phyloP scores from a whole-genome alignment of 805 yeast species.

The Suhomyces xylopsoci region DNA sequence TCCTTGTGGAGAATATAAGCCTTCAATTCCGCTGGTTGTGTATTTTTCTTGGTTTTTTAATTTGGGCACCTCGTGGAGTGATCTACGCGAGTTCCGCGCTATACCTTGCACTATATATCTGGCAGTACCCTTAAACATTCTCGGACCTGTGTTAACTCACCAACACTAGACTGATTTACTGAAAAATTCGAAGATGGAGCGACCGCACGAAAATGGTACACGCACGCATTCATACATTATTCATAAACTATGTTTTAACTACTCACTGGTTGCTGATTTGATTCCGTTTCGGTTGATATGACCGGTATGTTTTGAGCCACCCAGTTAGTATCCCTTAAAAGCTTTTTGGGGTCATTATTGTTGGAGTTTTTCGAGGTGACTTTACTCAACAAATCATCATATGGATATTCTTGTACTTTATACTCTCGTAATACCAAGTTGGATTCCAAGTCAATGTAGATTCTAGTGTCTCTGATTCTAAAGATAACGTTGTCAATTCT shows the following conservation, averaged over 20 bases:
- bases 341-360: constrained; percentile 36
- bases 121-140: constrained; percentile 5
- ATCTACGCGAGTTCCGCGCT: constrained; percentile 20
- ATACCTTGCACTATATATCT: constrained; percentile 2
- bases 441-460: constrained; percentile 72
- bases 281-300: constrained; percentile 19
- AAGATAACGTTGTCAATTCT: constrained; percentile 89
- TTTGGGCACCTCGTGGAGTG: constrained; percentile 63
- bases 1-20: constrained; percentile 63
- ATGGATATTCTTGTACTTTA: constrained; percentile 52
- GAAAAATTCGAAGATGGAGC: constrained; percentile 7
- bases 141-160: background rate
- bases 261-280: background rate
- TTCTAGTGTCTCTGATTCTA: constrained; percentile 78
- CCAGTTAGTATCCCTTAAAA: constrained; percentile 70
- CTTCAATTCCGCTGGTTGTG: constrained; percentile 52
- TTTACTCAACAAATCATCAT: constrained; percentile 28
- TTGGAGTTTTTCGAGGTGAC: constrained; percentile 18
- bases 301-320: constrained; percentile 65
- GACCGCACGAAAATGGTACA: constrained; percentile 2
- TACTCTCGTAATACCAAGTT: constrained; percentile 70
- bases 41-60: constrained; percentile 42
- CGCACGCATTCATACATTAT: background rate
- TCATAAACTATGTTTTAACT: background rate
- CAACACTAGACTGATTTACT: background rate